Conservation (phyloP, 495 filamentous ascomycete genomes). For the Achaetomiella virescens region DNA sequence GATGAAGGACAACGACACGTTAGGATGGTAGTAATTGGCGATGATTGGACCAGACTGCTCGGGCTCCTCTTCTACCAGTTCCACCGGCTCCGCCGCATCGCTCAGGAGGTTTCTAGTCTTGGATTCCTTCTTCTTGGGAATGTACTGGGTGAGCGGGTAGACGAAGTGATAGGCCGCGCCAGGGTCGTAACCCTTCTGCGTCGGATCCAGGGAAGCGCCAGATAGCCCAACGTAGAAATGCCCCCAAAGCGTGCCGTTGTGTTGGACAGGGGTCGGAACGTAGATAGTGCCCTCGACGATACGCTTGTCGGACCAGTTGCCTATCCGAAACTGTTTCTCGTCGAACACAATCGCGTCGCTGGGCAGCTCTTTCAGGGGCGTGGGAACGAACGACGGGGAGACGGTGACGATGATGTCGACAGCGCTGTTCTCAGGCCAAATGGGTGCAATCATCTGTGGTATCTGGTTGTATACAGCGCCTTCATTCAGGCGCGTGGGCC, state of each 20-base stretch:
- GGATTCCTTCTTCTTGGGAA: constrained; percentile 81
- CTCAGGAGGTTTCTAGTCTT: constrained; percentile 88
- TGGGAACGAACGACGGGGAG: constrained; percentile 63
- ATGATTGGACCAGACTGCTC: constrained; percentile 58
- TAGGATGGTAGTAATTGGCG: constrained; percentile 89
- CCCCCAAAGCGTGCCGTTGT: constrained; percentile 89
- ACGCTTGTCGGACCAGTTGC: constrained; percentile 73
- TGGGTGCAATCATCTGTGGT: constrained; percentile 73
- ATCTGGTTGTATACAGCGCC: constrained; percentile 63
- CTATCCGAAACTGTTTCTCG: constrained; percentile 76
- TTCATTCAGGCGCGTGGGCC: constrained; percentile 51
- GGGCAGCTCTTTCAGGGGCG: constrained; percentile 54
- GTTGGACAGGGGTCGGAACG: constrained; percentile 73
- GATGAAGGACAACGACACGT: constrained; percentile 83
- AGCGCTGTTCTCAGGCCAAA: constrained; percentile 73
- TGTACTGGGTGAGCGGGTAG: constrained; percentile 79
- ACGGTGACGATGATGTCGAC: constrained; percentile 85
- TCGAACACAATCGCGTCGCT: constrained; percentile 58
- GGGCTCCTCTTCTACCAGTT: constrained; percentile 36
- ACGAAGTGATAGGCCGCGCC: constrained; percentile 73
- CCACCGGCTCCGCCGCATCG: constrained; percentile 46
- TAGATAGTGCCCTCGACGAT: constrained; percentile 69
- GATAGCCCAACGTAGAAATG: constrained; percentile 83
- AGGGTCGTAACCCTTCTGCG: constrained; percentile 60
- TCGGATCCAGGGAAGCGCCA: constrained; percentile 70